phyloP scores from a whole-genome alignment of 345 rosid species.

The Tarenaya hassleriana region DNA sequence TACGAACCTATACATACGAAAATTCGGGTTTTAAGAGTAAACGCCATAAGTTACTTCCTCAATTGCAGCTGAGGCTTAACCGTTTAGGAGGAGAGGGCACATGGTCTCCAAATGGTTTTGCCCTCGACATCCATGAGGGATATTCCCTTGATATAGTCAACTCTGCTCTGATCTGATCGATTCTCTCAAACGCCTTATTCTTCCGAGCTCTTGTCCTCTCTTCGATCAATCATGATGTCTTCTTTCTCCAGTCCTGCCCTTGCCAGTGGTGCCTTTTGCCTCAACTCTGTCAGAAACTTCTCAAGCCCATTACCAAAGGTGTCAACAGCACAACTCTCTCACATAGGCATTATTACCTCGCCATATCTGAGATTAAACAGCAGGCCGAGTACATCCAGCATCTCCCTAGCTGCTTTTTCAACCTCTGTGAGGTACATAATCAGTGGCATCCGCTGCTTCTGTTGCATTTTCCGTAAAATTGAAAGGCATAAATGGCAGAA shows the following conservation, averaged over 20 bases:
- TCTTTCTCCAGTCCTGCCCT: conserved; percentile 45
- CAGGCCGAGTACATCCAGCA: conserved; percentile 52
- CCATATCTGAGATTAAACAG: conserved; percentile 33
- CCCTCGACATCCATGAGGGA: conserved; percentile 61
- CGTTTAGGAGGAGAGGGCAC: too few species aligned
- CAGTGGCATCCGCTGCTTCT: conserved; percentile 43
- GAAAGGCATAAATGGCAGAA: too few species aligned
- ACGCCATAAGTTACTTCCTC: too few species aligned
- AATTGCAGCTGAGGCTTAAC: too few species aligned
- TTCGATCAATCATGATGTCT: conserved; percentile 35
- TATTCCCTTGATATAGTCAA: conserved; percentile 51
- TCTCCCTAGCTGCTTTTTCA: conserved; percentile 40
- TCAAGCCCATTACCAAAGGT: too few species aligned
- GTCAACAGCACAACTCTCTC: too few species aligned
- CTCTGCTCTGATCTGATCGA: conserved; percentile 52
- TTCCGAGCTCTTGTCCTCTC: conserved; percentile 44
- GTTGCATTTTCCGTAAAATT: conserved; percentile 58
- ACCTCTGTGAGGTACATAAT: conserved; percentile 41
- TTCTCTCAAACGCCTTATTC: conserved; percentile 46
- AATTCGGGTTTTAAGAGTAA: too few species aligned
- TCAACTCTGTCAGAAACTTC: conserved; percentile 49
- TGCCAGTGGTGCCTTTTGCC: conserved; percentile 45
- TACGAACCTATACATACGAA: too few species aligned
- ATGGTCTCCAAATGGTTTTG: conserved; percentile 64
- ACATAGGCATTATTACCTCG: conserved; percentile 23